Evolutionary conservation across 768 basidiomycete species (phyloP).

Genomic region (Tephrocybe sp.): DNA sequence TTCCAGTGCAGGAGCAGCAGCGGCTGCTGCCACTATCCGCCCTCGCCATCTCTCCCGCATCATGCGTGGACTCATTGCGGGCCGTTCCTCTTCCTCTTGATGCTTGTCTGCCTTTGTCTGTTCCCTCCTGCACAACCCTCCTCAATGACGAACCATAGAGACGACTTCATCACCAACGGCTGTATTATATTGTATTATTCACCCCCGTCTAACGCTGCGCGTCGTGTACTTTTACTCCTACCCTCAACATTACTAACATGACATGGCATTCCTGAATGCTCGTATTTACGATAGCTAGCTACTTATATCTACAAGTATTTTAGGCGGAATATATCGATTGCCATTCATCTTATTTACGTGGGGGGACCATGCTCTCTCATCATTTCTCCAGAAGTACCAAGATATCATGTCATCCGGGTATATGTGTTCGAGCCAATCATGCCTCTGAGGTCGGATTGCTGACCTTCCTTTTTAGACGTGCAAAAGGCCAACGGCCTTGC

Average conservation of each 20-base stretch:
- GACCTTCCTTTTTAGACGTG: too few relatives aligned
- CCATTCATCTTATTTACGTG: too few relatives aligned
- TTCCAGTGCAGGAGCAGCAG: not conserved
- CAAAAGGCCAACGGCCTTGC: too few relatives aligned
- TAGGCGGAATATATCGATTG: not conserved
- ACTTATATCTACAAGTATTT: not conserved
- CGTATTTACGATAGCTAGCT: not conserved
- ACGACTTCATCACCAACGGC: not conserved
- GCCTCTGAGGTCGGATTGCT: too few relatives aligned
- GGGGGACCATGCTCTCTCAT: too few relatives aligned
- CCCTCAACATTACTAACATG: not conserved
- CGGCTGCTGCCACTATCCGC: conserved; percentile 10
- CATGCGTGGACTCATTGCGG: conserved; percentile 25
- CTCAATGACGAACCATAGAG: not conserved
- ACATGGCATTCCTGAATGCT: not conserved
- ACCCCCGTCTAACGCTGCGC: not conserved
- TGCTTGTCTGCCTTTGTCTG: not conserved
- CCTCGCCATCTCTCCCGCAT: conserved; percentile 28
- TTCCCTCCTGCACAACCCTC: not conserved
- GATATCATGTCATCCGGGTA: too few relatives aligned
- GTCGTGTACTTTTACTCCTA: conserved; percentile 5
- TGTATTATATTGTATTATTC: not conserved
- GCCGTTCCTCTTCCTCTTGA: conserved; percentile 4
- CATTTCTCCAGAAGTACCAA: too few relatives aligned
- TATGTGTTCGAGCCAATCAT: too few relatives aligned